Conservation (phyloP, 352 stramenopile species). For the Globisporangium polare region DNA sequence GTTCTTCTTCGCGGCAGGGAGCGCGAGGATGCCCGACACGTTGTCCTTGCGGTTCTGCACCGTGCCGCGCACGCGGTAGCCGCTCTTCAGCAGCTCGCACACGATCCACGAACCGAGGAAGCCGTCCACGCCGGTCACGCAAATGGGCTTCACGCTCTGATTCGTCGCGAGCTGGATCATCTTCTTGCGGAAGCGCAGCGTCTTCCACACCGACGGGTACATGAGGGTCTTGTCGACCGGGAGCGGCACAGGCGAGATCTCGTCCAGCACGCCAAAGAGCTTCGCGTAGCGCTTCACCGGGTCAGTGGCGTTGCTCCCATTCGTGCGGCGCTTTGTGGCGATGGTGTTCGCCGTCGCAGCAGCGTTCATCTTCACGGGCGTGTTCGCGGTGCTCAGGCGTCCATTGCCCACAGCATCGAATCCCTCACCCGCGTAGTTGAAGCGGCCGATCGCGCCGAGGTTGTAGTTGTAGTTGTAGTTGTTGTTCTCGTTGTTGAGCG, state of each 20-base stretch:
- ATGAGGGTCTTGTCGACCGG: constrained; percentile 26
- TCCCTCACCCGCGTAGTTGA: constrained; percentile 3
- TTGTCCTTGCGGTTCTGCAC: constrained; percentile 86
- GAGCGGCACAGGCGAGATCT: constrained; percentile 9
- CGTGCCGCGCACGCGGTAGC: constrained; percentile 80
- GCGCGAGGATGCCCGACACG: constrained; percentile 66
- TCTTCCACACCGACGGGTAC: constrained; percentile 82
- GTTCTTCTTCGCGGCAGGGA: constrained; percentile 73
- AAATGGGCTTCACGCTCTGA: constrained; percentile 77
- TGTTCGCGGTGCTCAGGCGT: constrained; percentile 9
- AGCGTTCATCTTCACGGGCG: constrained; percentile 10
- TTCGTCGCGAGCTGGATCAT: constrained; percentile 72
- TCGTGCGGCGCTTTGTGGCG: constrained; percentile 10
- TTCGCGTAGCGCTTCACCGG: constrained; percentile 17
- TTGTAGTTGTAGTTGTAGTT: constrained; percentile 18
- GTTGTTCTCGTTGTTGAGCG: constrained; percentile 17
- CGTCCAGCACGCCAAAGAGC: constrained; percentile 17
- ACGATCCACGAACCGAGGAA: constrained; percentile 87
- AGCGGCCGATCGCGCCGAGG: constrained; percentile 5
- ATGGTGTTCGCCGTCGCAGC: neutral
- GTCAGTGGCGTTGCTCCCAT: constrained; percentile 1
- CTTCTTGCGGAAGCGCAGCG: constrained; percentile 78
- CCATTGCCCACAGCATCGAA: neutral
- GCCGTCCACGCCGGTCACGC: constrained; percentile 81
- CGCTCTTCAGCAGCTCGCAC: constrained; percentile 64